A percentile compares a stretch with the other conserved stretches of the same genome.
Conservation (phyloP, 2,329 filamentous ascomycete genomes). For the Penicillium brasilianum region DNA sequence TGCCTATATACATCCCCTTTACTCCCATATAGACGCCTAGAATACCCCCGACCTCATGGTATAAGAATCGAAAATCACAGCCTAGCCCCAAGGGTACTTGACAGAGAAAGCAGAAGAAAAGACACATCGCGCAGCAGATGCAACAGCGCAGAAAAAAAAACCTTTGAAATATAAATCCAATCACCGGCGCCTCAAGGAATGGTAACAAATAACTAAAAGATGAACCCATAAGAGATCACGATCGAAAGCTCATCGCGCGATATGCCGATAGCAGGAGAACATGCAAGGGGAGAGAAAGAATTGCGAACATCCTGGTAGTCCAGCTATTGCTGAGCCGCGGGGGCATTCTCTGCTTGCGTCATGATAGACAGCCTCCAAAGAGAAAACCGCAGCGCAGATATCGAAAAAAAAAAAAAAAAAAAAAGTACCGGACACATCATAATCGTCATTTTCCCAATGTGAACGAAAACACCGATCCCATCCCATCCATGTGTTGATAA, state of each 20-base stretch:
- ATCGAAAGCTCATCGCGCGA: conserved; percentile 10
- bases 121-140: conserved; percentile 26
- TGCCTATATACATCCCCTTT: conserved; percentile 27
- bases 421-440: conserved; percentile 28
- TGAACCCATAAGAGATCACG: conserved; percentile 26
- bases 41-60: conserved; percentile 17
- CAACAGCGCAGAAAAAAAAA: conserved; percentile 19
- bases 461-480: conserved; percentile 26
- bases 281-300: background rate
- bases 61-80: conserved; percentile 20
- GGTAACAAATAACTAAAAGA: conserved; percentile 28
- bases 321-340: background rate
- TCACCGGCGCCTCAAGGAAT: conserved; percentile 30
- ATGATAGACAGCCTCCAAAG: background rate
- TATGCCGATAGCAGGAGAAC: conserved; percentile 20
- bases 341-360: background rate
- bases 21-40: conserved; percentile 15
- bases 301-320: background rate
- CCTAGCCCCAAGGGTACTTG: conserved; percentile 12
- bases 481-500: conserved; percentile 25
- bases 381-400: conserved; percentile 4
- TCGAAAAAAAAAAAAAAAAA: conserved; percentile 24
- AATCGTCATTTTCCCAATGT: conserved; percentile 31
- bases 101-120: conserved; percentile 19
- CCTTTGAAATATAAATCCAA: conserved; percentile 33